Evolutionary conservation across 805 yeast genomes (phyloP).

Genomic region (Candida coleopterorum): DNA sequence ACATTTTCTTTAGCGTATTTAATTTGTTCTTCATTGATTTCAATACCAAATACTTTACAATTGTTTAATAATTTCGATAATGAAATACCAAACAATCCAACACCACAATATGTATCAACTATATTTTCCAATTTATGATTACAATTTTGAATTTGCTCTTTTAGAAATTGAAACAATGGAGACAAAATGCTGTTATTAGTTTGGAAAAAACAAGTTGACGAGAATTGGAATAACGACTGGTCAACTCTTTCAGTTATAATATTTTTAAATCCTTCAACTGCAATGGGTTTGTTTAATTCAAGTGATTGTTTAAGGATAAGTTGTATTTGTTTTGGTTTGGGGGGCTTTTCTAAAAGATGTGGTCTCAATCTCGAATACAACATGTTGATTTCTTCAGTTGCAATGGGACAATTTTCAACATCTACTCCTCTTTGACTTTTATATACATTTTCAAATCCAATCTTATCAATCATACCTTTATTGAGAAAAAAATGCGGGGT

Average conservation of each 20-base stretch:
- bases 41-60: slow-evolving; percentile 40
- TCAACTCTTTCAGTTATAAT: slow-evolving; percentile 33
- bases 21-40: slow-evolving; percentile 28
- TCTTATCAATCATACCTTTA: slow-evolving; percentile 9
- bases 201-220: slow-evolving; percentile 38
- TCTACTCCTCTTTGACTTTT: slow-evolving; percentile 24
- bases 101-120: slow-evolving; percentile 44
- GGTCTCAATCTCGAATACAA: slow-evolving; percentile 15
- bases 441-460: slow-evolving; percentile 28
- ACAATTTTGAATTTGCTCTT: slow-evolving; percentile 14
- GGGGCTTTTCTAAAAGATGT: slow-evolving; percentile 5
- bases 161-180: slow-evolving; percentile 26
- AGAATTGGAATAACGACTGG: slow-evolving; percentile 33
- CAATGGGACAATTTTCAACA: slow-evolving; percentile 33
- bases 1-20: slow-evolving; percentile 37
- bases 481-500: slow-evolving; percentile 32
- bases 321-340: slow-evolving; percentile 2
- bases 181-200: slow-evolving; percentile 35
- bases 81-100: slow-evolving; percentile 41
- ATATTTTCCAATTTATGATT: slow-evolving; percentile 18
- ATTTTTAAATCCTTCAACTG: slow-evolving; percentile 21
- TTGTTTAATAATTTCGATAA: slow-evolving; percentile 20
- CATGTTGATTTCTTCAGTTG: slow-evolving; percentile 27
- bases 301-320: slow-evolving; percentile 32
- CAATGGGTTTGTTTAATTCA: slow-evolving; percentile 22